Conservation (phyloP, 331 rosid genomes). For the Arachis monticola region DNA sequence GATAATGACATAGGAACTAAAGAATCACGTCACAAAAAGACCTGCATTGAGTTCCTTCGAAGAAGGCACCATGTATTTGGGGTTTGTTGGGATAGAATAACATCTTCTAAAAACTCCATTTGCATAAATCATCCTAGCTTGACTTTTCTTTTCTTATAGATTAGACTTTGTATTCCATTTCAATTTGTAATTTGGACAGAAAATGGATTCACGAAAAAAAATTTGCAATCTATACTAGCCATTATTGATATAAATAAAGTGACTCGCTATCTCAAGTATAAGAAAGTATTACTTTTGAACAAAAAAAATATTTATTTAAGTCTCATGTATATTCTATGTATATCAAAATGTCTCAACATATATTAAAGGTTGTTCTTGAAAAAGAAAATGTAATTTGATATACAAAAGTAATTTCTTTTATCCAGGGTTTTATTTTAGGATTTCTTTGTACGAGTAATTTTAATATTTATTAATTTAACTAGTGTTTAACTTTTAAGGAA, state of each 20-base stretch:
- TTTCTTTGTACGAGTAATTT: too few species aligned
- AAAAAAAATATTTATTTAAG: constrained; percentile 29
- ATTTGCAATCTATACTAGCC: background rate
- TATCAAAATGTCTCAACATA: too few species aligned
- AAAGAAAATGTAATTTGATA: background rate
- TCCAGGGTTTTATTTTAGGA: too few species aligned
- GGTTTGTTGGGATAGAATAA: constrained; percentile 59
- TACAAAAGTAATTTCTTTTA: too few species aligned
- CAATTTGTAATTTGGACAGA: background rate
- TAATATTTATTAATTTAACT: background rate
- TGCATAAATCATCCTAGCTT: constrained; percentile 87
- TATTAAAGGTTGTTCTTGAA: background rate
- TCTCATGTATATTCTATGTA: background rate
- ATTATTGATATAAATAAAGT: background rate
- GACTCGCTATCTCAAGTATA: background rate
- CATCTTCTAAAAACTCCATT: constrained; percentile 63
- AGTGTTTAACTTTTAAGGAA: background rate
- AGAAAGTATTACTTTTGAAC: background rate
- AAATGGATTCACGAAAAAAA: too few species aligned
- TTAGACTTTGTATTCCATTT: constrained; percentile 21
- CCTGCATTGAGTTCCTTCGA: constrained; percentile 76
- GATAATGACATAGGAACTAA: constrained; percentile 54
- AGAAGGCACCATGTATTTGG: constrained; percentile 91
- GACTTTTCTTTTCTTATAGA: constrained; percentile 34
- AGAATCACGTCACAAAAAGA: constrained; percentile 72